Conservation (phyloP, 768 basidiomycete genomes). For the Podaxis pistillaris region DNA sequence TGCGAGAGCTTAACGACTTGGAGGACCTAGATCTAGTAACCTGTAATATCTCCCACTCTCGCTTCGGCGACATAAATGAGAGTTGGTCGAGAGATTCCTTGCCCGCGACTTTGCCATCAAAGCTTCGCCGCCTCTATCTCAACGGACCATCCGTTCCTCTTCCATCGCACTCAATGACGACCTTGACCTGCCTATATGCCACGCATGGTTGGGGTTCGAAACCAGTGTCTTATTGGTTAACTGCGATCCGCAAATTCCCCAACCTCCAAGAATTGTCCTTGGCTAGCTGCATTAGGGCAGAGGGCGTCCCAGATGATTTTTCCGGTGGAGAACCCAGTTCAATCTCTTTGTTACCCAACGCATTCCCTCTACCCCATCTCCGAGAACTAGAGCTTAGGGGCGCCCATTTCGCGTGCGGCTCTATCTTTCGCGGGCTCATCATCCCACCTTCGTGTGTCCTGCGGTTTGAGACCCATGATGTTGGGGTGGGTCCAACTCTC, state of each 20-base stretch:
- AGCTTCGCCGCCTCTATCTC: constrained; percentile 6
- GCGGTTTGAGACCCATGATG: not conserved
- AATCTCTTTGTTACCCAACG: not conserved
- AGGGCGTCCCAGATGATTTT: not conserved
- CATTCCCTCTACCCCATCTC: not conserved
- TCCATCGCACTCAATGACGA: not conserved
- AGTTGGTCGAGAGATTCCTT: not conserved
- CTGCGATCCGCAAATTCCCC: constrained; percentile 2
- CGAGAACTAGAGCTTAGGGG: constrained; percentile 7
- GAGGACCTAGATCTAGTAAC: constrained; percentile 1
- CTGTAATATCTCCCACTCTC: not conserved
- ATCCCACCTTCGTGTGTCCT: constrained; percentile 3
- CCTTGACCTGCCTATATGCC: constrained; percentile 7
- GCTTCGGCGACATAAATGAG: not conserved
- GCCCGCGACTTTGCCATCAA: not conserved
- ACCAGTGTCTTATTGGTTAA: not conserved
- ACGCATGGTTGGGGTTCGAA: not conserved
- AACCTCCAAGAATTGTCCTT: constrained; percentile 6
- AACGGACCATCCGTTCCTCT: constrained; percentile 8
- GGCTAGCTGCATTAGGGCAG: constrained; percentile 1
- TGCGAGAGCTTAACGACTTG: constrained; percentile 1
- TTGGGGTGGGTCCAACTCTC: not conserved
- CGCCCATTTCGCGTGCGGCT: not conserved
- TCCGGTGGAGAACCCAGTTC: not conserved
- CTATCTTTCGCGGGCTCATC: constrained; percentile 4